Evolutionary conservation across 441 rosid genomes (phyloP), one percentile per base, ranked within the genome.

Genomic region (Croton setiger): DNA sequence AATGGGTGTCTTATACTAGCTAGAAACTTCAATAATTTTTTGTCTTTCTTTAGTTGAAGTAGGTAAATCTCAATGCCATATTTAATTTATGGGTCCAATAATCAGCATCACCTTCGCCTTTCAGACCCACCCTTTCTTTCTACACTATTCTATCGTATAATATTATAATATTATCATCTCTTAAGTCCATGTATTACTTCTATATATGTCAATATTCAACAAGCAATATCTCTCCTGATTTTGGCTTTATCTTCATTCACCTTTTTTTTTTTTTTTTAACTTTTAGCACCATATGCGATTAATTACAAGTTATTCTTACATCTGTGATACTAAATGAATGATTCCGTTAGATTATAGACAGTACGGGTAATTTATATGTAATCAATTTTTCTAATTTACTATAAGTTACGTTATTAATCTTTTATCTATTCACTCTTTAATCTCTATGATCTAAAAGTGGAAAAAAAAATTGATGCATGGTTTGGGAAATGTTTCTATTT

Each of bases 11-110:
- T 21, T 15, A 12, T 63, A 35, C 31, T 18, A 9, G 2, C 31
- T 18, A 9, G 2, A 55, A 67, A 67, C 31, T 56, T 66, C 15
- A 66, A 56, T 67, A 31, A 36, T 65, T 11, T 7, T 43, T 11
- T 45, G 21, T 23, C 14, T 60, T 7, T 55, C 9, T 43, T 15
- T 43, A 56, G 54, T 67, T 67, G 70, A 1, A 67, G 54, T 55
- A 67, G 70, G 41, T 67, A 43, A 55, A 66, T 54, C 35, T 21
- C 6, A 66, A 54, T 18, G 14, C 21, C 52, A 56, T 43, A 13
- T 44, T 67, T 20, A 67, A 56, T 67, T 67, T 45, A 63, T 56
- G 71, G 71, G 71, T 56, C 71, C 54, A 56, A 56, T 36, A 67
- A 23, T 56, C 53, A 56, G 53, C 53, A 56, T 67, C 62, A 55